Evolutionary conservation across 129 eudicot species (phyloP).

Genomic region (Escallonia rubra): DNA sequence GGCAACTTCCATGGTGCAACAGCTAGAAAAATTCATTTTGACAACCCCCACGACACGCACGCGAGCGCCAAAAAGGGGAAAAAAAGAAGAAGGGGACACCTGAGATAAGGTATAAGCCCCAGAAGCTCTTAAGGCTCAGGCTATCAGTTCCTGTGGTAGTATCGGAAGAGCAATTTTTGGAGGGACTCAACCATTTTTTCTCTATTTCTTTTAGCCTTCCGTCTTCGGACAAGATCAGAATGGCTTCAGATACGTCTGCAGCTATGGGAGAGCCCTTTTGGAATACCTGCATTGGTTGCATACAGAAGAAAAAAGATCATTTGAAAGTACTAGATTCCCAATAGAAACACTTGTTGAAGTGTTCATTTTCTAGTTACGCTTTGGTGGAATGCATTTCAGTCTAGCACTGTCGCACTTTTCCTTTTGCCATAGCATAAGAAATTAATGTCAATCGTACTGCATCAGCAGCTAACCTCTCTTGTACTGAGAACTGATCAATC

Average conservation of each 20-base stretch:
- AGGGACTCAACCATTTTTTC: slow-evolving; percentile 29
- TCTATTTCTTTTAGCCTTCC: slow-evolving; percentile 29
- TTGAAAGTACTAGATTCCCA: too few relatives aligned
- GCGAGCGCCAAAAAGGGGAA: too few relatives aligned
- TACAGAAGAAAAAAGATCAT: too few relatives aligned
- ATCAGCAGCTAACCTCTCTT: too few relatives aligned
- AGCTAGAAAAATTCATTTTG: too few relatives aligned
- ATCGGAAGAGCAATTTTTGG: slow-evolving; percentile 19
- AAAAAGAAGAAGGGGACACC: slow-evolving; percentile 18
- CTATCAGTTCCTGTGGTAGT: slow-evolving; percentile 23
- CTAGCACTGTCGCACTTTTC: too few relatives aligned
- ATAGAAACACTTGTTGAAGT: too few relatives aligned
- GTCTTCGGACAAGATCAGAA: slow-evolving; percentile 32
- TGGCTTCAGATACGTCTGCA: slow-evolving; percentile 43
- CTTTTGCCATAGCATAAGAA: background rate
- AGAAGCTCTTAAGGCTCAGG: slow-evolving; percentile 38
- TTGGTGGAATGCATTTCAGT: too few relatives aligned
- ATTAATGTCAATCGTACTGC: too few relatives aligned
- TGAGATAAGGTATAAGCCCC: slow-evolving; percentile 51
- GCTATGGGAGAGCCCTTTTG: slow-evolving; percentile 54
- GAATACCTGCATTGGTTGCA: slow-evolving; percentile 30
- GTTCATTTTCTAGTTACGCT: too few relatives aligned
- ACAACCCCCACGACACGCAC: too few relatives aligned
- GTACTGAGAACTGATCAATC: background rate
- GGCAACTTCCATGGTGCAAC: too few relatives aligned